Conservation (phyloP, 179 eudicot genomes). For the Pouteria campechiana region DNA sequence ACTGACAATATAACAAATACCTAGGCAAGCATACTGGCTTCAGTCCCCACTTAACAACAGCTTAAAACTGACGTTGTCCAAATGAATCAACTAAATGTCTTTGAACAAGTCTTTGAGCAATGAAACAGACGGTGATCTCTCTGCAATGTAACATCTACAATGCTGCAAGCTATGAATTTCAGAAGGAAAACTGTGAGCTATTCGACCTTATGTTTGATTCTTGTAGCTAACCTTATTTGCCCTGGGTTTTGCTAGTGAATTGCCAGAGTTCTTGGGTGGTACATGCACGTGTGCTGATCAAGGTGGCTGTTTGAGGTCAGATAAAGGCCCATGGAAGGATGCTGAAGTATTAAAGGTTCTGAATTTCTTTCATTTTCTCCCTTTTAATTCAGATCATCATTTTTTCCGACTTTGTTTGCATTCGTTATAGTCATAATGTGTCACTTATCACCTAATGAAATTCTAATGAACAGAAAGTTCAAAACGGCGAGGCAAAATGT, state of each 20-base stretch:
- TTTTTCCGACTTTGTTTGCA: neutral
- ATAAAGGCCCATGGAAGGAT: slow-evolving; percentile 93
- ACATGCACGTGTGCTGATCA: slow-evolving; percentile 74
- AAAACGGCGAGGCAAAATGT: slow-evolving; percentile 79
- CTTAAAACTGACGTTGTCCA: too few species aligned
- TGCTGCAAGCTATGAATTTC: too few species aligned
- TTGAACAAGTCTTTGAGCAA: too few species aligned
- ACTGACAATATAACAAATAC: too few species aligned
- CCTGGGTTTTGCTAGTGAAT: slow-evolving; percentile 34
- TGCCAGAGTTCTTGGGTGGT: slow-evolving; percentile 88
- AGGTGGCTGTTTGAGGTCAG: slow-evolving; percentile 84
- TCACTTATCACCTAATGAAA: neutral
- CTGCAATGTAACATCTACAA: too few species aligned
- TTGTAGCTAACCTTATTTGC: too few species aligned
- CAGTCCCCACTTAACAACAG: too few species aligned
- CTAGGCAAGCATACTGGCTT: too few species aligned
- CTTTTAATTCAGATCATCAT: neutral
- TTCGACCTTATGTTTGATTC: too few species aligned
- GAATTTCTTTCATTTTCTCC: neutral
- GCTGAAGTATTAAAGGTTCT: slow-evolving; percentile 71
- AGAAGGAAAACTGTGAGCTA: too few species aligned
- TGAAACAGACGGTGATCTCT: too few species aligned
- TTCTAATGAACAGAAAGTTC: slow-evolving; percentile 48
- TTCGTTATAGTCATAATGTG: neutral
- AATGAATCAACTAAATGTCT: too few species aligned